Evolutionary conservation across 805 yeast genomes (phyloP).

Genomic region (Candida ulmi): DNA sequence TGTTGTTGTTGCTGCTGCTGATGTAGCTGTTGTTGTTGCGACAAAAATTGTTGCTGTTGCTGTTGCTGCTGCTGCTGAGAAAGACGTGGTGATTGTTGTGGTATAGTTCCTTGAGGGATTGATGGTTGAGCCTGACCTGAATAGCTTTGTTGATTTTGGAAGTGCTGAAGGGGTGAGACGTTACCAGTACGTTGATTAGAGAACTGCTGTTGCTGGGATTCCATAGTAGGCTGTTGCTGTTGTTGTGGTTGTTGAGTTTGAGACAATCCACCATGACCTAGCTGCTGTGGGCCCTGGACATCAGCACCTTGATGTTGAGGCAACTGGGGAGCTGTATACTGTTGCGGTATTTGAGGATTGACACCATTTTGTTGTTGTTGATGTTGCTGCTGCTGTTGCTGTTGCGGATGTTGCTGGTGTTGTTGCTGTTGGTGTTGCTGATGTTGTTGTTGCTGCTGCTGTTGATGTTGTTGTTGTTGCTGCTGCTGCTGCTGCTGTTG

Average conservation of each 20-base stretch:
- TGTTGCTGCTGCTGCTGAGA: constrained; percentile 4
- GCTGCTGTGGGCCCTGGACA: neutral
- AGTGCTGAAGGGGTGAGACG: neutral
- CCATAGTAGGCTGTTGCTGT: neutral
- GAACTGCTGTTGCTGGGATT: neutral
- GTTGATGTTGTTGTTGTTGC: constrained; percentile 5
- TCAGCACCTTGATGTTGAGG: neutral
- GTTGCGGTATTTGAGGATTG: constrained; percentile 3
- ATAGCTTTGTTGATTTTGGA: neutral
- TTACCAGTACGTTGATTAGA: neutral
- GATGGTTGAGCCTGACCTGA: neutral
- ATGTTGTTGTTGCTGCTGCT: constrained; percentile 1
- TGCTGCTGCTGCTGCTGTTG: too few species aligned
- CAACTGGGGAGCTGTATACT: neutral
- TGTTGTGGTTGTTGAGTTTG: neutral
- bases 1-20: neutral
- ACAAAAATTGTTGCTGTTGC: neutral
- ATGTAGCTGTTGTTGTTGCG: constrained; percentile 2
- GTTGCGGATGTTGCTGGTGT: neutral
- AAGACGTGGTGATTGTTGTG: constrained; percentile 3
- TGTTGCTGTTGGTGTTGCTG: constrained; percentile 3
- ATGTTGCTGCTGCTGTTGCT: neutral
- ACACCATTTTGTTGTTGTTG: constrained; percentile 1
- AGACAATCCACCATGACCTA: neutral
- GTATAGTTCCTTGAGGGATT: constrained; percentile 2